Conservation (phyloP, 768 basidiomycete species). For the Pleurotus eryngii region DNA sequence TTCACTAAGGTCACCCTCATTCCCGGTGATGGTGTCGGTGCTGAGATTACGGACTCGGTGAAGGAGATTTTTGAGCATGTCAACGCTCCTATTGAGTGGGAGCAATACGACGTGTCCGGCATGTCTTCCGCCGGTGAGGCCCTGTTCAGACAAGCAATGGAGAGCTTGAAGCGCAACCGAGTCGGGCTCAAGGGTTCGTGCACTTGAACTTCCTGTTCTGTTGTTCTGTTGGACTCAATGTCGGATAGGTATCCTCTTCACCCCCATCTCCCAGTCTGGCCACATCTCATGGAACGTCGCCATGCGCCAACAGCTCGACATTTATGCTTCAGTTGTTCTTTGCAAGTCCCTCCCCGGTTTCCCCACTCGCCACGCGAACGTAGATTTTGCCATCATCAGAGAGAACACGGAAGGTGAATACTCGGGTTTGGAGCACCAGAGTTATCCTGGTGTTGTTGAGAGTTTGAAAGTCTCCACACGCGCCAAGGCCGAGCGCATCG, state of each 20-base stretch:
- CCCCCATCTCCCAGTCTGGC: slow-evolving; percentile 91
- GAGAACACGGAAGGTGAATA: slow-evolving; percentile 99
- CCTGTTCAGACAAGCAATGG: slow-evolving; percentile 97
- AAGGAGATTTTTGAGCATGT: slow-evolving; percentile 98
- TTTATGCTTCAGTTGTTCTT: slow-evolving; percentile 96
- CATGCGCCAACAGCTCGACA: slow-evolving; percentile 99
- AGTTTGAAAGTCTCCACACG: slow-evolving; percentile 95
- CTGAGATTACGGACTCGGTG: slow-evolving; percentile 96
- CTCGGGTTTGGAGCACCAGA: slow-evolving; percentile 97
- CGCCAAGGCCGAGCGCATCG: slow-evolving; percentile 93
- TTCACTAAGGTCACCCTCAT: slow-evolving; percentile 83
- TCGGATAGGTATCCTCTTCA: slow-evolving; percentile 89
- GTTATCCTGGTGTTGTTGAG: slow-evolving; percentile 98
- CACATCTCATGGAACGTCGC: slow-evolving; percentile 99
- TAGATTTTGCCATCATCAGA: slow-evolving; percentile 98
- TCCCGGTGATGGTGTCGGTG: slow-evolving; percentile 96
- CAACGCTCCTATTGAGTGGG: slow-evolving; percentile 99
- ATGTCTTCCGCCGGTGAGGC: slow-evolving; percentile 92
- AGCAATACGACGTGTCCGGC: slow-evolving; percentile 96
- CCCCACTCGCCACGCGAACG: slow-evolving; percentile 93
- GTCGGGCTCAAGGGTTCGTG: slow-evolving; percentile 91
- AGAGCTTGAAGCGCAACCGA: slow-evolving; percentile 93
- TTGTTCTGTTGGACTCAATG: background rate
- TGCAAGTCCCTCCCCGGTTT: slow-evolving; percentile 98
- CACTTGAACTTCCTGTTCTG: background rate